Evolutionary conservation across 306 rosid genomes (phyloP).

Genomic region (Casuarina cunninghamiana): DNA sequence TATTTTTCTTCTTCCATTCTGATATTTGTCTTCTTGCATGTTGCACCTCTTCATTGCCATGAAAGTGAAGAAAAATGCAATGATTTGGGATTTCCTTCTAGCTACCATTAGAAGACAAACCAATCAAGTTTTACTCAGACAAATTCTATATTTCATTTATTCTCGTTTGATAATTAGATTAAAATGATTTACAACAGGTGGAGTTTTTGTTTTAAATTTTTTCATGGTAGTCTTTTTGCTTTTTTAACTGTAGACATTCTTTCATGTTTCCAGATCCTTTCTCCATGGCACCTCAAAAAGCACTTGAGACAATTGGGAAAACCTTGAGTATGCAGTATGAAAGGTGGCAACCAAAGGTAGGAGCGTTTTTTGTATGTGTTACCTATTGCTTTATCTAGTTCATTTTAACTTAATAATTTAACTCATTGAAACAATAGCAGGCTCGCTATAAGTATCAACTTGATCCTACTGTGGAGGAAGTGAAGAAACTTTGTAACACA

Average conservation of each 20-base stretch:
- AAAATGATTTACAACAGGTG: not conserved
- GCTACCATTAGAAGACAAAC: not conserved
- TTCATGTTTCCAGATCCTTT: conserved; percentile 70
- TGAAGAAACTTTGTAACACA: conserved; percentile 92
- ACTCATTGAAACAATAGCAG: conserved; percentile 48
- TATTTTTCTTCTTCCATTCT: not conserved
- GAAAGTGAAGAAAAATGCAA: conserved; percentile 9
- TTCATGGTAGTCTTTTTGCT: not conserved
- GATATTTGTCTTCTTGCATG: not conserved
- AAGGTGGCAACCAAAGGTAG: conserved; percentile 99
- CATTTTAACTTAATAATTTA: conserved; percentile 21
- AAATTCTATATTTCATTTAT: not conserved
- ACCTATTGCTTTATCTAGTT: conserved; percentile 22
- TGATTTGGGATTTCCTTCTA: conserved; percentile 2
- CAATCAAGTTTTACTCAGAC: conserved; percentile 10
- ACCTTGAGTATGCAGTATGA: conserved; percentile 83
- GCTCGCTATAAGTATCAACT: conserved; percentile 91
- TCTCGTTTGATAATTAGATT: not conserved
- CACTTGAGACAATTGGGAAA: conserved; percentile 90
- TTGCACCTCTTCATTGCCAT: conserved; percentile 8
- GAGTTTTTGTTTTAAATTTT: not conserved
- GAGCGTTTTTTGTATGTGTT: conserved; percentile 24
- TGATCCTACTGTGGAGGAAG: conserved; percentile 97
- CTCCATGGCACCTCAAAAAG: conserved; percentile 94
- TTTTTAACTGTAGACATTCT: conserved; percentile 10